Percentiles rank a stretch among this genome's conserved stretches.
These are phyloP conservation scores for Boletellus sp. DNA, from an alignment of 768 basidiomycete genomes.

Conservation along the genomic window DNA sequence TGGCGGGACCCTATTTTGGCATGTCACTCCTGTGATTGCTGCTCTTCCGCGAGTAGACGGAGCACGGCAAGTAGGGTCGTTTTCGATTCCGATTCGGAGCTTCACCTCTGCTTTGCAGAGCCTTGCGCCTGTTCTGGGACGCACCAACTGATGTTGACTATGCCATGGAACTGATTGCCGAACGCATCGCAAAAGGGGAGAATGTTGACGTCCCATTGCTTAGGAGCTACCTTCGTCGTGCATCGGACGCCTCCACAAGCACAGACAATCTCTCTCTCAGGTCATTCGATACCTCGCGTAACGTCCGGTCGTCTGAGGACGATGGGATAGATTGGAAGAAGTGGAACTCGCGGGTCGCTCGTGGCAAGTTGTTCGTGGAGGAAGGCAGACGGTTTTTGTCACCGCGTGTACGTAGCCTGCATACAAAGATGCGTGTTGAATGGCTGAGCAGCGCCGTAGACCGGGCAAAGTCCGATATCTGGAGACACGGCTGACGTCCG, in stretches of 20 bases:
- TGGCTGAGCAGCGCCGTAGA: conserved; percentile 7
- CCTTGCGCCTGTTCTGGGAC: conserved; percentile 46
- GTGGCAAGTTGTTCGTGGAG: conserved; percentile 42
- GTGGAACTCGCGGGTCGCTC: conserved; percentile 46
- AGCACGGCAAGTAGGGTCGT: conserved; percentile 36
- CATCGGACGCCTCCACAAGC: conserved; percentile 13
- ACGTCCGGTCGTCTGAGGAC: conserved; percentile 3
- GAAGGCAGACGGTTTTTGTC: conserved; percentile 41
- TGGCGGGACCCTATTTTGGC: conserved; percentile 60
- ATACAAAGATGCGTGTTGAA: conserved; percentile 8
- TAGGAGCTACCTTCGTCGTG: conserved; percentile 16
- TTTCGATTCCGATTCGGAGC: background rate
- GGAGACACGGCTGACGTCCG: background rate
- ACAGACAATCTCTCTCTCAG: background rate
- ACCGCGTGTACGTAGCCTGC: conserved; percentile 31
- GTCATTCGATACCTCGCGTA: background rate
- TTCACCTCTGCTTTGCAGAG: conserved; percentile 28
- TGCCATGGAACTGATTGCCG: conserved; percentile 65
- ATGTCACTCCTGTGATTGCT: conserved; percentile 52
- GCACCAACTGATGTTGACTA: conserved; percentile 68
- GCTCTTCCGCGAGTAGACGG: conserved; percentile 46
- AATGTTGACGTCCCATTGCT: conserved; percentile 37
- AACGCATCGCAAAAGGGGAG: conserved; percentile 54
- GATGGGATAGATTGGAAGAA: conserved; percentile 51
- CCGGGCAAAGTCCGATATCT: background rate